Conservation (phyloP, 176 grass and related monocot genomes). For the Ananas comosus region DNA sequence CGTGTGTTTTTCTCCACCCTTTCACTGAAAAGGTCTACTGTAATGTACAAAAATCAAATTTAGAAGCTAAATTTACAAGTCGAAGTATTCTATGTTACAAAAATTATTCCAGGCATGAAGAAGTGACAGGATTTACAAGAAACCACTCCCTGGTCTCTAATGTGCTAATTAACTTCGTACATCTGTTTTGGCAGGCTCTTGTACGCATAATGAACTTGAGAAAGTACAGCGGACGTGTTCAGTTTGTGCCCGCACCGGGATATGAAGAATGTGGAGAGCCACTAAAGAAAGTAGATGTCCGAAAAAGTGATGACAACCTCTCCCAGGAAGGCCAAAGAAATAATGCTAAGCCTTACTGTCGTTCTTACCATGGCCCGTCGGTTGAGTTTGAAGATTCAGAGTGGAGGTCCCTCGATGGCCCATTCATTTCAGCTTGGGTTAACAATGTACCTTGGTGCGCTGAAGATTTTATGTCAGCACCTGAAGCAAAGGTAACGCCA, state of each 20-base stretch:
- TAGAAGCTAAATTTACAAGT: too few relatives aligned
- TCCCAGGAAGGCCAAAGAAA: conserved; percentile 16
- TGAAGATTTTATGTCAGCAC: conserved; percentile 70
- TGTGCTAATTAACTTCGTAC: neutral
- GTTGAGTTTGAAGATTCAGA: conserved; percentile 27
- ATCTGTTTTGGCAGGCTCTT: conserved; percentile 40
- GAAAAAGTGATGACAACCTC: conserved; percentile 10
- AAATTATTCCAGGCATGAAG: neutral
- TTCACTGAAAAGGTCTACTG: too few relatives aligned
- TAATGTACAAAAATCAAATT: too few relatives aligned
- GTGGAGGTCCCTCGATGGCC: conserved; percentile 83
- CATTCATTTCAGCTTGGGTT: conserved; percentile 80
- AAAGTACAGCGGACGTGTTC: conserved; percentile 51
- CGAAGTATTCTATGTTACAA: too few relatives aligned
- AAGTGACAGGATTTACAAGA: neutral
- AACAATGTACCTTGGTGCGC: conserved; percentile 66
- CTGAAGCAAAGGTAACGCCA: conserved; percentile 56
- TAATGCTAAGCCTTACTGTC: conserved; percentile 17
- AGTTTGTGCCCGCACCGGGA: conserved; percentile 71
- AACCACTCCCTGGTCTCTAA: neutral
- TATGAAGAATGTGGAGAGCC: conserved; percentile 66
- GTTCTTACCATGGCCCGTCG: conserved; percentile 43
- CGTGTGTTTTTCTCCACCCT: too few relatives aligned
- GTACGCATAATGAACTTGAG: conserved; percentile 56
- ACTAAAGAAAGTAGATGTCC: conserved; percentile 24